phyloP scores from a whole-genome alignment of 1,284 basidiomycete genomes.

The Cutaneotrichosporon mucoides region DNA sequence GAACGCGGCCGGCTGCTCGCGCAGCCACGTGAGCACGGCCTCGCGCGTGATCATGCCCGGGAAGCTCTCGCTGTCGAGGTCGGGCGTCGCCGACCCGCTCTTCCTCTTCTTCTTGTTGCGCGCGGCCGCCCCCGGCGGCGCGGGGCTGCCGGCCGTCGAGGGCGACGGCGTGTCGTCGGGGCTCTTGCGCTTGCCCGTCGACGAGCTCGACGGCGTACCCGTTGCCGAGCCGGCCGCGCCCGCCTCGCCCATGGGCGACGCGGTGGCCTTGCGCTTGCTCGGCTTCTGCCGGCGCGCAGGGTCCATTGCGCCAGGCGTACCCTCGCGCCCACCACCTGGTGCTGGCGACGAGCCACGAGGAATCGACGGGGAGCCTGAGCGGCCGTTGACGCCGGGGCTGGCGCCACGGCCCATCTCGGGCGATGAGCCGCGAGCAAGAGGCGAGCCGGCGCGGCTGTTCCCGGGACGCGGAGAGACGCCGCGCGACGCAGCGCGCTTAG shows the following conservation, averaged over 20 bases:
- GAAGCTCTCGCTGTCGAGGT: slow-evolving; percentile 28
- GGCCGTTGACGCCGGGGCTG: slow-evolving; percentile 9
- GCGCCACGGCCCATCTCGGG: slow-evolving; percentile 15
- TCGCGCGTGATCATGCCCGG: slow-evolving; percentile 34
- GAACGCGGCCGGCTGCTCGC: slow-evolving; percentile 14
- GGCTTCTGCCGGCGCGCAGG: slow-evolving; percentile 12
- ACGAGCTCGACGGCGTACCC: neutral
- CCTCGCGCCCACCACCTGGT: slow-evolving; percentile 8
- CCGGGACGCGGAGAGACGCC: slow-evolving; percentile 28
- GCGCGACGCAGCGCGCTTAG: slow-evolving; percentile 40
- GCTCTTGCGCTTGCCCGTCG: slow-evolving; percentile 20
- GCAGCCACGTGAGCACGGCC: slow-evolving; percentile 39
- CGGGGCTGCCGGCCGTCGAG: neutral
- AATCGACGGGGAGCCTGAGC: slow-evolving; percentile 13
- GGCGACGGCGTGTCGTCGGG: slow-evolving; percentile 9
- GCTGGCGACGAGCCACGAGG: slow-evolving; percentile 20
- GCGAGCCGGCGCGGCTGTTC: slow-evolving; percentile 21
- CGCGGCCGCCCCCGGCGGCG: neutral
- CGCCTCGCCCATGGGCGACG: slow-evolving; percentile 8
- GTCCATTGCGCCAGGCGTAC: slow-evolving; percentile 6
- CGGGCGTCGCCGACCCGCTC: slow-evolving; percentile 8
- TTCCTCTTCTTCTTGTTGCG: slow-evolving; percentile 44
- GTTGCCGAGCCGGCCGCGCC: neutral
- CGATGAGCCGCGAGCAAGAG: slow-evolving; percentile 20
- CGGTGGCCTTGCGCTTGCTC: slow-evolving; percentile 19